These are phyloP conservation scores for Ailanthus altissimus DNA, from an alignment of 345 rosid genomes.

Conservation along the genomic window DNA sequence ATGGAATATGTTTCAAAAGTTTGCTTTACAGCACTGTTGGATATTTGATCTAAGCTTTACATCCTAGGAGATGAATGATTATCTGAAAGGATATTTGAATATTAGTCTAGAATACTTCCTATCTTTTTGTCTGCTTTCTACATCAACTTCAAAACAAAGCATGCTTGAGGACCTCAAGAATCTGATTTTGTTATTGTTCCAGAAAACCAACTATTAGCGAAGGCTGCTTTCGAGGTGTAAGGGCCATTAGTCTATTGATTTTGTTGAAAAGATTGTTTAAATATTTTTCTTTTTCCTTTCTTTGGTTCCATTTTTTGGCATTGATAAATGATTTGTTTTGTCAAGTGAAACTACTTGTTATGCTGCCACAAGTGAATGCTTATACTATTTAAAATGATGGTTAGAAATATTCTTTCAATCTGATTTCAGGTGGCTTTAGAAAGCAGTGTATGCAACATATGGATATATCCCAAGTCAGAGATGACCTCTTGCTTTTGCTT, in stretches of 20 bases:
- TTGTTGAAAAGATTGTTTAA: background rate
- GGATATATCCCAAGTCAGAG: too few species aligned
- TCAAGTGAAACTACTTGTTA: background rate
- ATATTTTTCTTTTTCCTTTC: background rate
- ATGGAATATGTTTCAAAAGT: constrained; percentile 17
- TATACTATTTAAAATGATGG: background rate
- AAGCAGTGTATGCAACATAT: too few species aligned
- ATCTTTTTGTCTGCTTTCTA: background rate
- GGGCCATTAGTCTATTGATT: background rate
- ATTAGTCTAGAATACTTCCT: background rate
- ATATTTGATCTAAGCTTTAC: too few species aligned
- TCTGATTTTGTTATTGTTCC: constrained; percentile 10
- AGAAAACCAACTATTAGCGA: constrained; percentile 22
- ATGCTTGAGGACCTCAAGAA: background rate
- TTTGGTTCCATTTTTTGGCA: background rate
- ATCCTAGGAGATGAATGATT: background rate
- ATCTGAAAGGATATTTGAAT: background rate
- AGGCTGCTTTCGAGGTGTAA: constrained; percentile 22
- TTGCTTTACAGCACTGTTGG: constrained; percentile 3
- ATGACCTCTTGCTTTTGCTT: too few species aligned
- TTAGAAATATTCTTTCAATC: background rate
- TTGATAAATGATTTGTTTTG: background rate
- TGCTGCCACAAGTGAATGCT: background rate
- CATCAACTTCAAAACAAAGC: background rate
- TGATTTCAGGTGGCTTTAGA: background rate